Evolutionary conservation across 2,329 filamentous ascomycete genomes (phyloP).

Genomic region (Rutstroemia sp.): DNA sequence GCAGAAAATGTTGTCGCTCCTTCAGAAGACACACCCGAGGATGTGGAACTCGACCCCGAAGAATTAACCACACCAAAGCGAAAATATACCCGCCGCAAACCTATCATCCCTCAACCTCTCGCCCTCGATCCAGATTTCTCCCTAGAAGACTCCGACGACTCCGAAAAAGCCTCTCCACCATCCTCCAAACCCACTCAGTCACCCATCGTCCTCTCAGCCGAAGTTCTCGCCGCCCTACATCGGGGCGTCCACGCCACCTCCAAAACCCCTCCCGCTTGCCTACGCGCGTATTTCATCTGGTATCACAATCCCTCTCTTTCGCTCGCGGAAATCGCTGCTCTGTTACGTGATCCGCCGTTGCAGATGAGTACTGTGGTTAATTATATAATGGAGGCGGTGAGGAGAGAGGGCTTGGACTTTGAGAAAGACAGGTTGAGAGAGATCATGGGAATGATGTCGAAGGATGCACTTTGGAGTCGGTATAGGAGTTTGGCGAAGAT

Average conservation of each 20-base stretch:
- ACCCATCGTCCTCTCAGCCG: constrained; percentile 20
- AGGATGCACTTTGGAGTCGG: background rate
- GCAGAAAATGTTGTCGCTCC: constrained; percentile 36
- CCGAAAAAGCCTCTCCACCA: background rate
- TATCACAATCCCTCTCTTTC: constrained; percentile 42
- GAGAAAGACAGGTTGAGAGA: constrained; percentile 40
- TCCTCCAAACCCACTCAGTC: constrained; percentile 1
- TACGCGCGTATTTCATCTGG: constrained; percentile 62
- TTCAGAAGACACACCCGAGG: constrained; percentile 25
- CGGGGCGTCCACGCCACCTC: constrained; percentile 9
- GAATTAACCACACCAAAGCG: background rate
- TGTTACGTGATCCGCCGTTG: constrained; percentile 56
- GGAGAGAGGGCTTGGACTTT: constrained; percentile 43
- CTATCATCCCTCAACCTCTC: constrained; percentile 17
- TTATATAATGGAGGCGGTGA: constrained; percentile 53
- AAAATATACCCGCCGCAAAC: constrained; percentile 2
- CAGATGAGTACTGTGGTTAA: constrained; percentile 45
- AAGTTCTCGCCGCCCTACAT: constrained; percentile 19
- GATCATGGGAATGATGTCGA: constrained; percentile 25
- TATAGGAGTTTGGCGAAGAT: constrained; percentile 3
- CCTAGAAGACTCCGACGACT: background rate
- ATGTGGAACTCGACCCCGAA: constrained; percentile 16
- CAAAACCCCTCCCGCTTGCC: constrained; percentile 23
- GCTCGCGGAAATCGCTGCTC: constrained; percentile 41
- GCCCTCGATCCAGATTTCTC: constrained; percentile 20